These are phyloP conservation scores for Globisporangium orthogonon DNA, from an alignment of 352 stramenopile species.

Conservation along the genomic window DNA sequence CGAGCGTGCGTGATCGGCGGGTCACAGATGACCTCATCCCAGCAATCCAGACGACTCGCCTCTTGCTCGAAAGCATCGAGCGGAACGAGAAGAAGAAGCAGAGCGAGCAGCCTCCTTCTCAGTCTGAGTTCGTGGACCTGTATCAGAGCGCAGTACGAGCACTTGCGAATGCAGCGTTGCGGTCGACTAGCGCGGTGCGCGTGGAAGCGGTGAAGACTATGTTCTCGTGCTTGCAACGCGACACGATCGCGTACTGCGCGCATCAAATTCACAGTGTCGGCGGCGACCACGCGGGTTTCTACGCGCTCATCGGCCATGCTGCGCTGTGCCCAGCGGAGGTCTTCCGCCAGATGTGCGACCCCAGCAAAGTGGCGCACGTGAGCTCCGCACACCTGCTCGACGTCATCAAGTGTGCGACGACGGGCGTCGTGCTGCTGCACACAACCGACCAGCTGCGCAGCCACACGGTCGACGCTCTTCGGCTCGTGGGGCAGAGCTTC, in stretches of 20 bases:
- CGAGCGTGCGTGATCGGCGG: conserved; percentile 30
- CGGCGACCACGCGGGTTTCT: conserved; percentile 8
- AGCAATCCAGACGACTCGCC: conserved; percentile 27
- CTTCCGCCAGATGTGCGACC: conserved; percentile 34
- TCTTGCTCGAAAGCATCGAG: conserved; percentile 21
- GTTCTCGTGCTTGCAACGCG: conserved; percentile 30
- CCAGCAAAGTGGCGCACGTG: conserved; percentile 14
- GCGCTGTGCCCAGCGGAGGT: conserved; percentile 36
- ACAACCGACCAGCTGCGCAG: conserved; percentile 29
- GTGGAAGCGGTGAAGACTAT: conserved; percentile 35
- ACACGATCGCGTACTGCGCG: conserved; percentile 21
- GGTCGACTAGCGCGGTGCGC: conserved; percentile 22
- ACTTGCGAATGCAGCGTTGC: conserved; percentile 32
- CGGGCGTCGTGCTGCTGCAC: conserved; percentile 44
- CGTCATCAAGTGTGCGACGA: conserved; percentile 35
- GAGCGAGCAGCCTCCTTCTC: not conserved
- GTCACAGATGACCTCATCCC: conserved; percentile 30
- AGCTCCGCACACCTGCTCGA: conserved; percentile 25
- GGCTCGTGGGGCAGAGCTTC: conserved; percentile 28
- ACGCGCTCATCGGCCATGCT: conserved; percentile 22
- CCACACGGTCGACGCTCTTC: conserved; percentile 27
- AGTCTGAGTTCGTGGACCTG: conserved; percentile 7
- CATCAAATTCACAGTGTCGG: not conserved
- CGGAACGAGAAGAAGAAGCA: not conserved
- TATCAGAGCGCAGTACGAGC: conserved; percentile 21